phyloP scores from a whole-genome alignment of 495 filamentous ascomycete species.

The Hypoxylon rickii region DNA sequence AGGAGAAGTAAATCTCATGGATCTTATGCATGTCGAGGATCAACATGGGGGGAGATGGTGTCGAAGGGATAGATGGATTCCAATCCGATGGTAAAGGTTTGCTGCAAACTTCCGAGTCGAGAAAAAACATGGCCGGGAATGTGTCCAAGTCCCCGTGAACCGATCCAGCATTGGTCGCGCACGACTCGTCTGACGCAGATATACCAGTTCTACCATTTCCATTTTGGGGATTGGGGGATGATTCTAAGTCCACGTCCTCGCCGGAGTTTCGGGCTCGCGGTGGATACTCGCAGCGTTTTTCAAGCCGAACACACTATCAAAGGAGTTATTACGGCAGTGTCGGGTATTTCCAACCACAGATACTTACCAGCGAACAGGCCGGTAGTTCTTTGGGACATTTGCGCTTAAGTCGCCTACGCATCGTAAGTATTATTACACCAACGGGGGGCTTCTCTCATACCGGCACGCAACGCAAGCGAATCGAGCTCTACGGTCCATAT shows the following conservation, averaged over 20 bases:
- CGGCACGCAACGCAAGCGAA: slow-evolving; percentile 27
- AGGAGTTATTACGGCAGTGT: slow-evolving; percentile 22
- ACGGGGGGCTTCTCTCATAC: slow-evolving; percentile 8
- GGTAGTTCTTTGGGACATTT: slow-evolving; percentile 52
- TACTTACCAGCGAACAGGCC: slow-evolving; percentile 45
- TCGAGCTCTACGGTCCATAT: slow-evolving; percentile 24
- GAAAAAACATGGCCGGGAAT: slow-evolving; percentile 28
- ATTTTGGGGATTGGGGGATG: slow-evolving; percentile 14
- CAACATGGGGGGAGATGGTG: not conserved
- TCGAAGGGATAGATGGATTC: slow-evolving; percentile 1
- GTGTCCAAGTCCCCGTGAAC: not conserved
- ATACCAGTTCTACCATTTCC: slow-evolving; percentile 11
- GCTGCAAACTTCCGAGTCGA: slow-evolving; percentile 24
- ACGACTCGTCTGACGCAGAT: not conserved
- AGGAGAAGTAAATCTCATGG: slow-evolving; percentile 38
- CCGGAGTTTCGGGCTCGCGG: slow-evolving; percentile 28
- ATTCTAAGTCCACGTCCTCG: slow-evolving; percentile 2
- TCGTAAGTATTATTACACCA: no score
- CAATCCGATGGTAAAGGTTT: slow-evolving; percentile 20
- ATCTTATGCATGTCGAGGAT: not conserved
- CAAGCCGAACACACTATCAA: slow-evolving; percentile 44
- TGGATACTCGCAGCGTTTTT: slow-evolving; percentile 44
- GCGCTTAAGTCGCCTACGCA: slow-evolving; percentile 40
- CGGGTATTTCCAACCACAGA: slow-evolving; percentile 22
- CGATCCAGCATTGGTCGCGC: not conserved